Percentiles rank a stretch among this genome's conserved stretches.
phyloP scores from a whole-genome alignment of 495 filamentous ascomycete genomes.

The Xanthoparmelia taractica region DNA sequence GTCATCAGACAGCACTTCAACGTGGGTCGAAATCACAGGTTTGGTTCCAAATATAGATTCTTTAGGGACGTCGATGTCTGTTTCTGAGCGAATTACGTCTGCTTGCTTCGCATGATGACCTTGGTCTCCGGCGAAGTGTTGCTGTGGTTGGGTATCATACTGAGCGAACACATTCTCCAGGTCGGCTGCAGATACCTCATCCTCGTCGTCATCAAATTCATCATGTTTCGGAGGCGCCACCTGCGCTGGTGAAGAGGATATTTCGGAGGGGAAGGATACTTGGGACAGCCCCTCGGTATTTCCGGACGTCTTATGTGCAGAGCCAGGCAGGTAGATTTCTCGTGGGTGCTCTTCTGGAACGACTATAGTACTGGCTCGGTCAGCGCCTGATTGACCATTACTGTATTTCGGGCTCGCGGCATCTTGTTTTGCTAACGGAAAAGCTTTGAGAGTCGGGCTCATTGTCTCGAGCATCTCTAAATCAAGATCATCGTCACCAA shows the following conservation, averaged over 20 bases:
- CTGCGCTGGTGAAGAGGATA: slow-evolving; percentile 20
- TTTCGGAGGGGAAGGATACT: slow-evolving; percentile 1
- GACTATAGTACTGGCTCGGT: background rate
- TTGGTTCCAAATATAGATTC: slow-evolving; percentile 5
- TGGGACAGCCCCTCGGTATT: slow-evolving; percentile 4
- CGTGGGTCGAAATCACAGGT: slow-evolving; percentile 10
- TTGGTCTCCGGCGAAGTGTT: background rate
- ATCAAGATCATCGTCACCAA: slow-evolving; percentile 55
- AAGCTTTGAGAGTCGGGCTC: slow-evolving; percentile 22
- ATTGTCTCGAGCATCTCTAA: slow-evolving; percentile 45
- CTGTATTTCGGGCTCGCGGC: background rate
- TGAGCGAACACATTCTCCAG: slow-evolving; percentile 49
- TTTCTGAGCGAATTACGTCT: background rate
- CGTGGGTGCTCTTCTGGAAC: background rate
- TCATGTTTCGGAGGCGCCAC: slow-evolving; percentile 36
- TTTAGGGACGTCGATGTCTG: background rate
- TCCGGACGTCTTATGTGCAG: background rate
- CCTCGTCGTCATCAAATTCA: slow-evolving; percentile 54
- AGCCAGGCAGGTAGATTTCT: background rate
- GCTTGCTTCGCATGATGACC: background rate
- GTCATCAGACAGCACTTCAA: slow-evolving; percentile 36
- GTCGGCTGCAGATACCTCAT: slow-evolving; percentile 43
- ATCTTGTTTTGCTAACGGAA: too few relatives aligned
- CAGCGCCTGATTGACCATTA: background rate
- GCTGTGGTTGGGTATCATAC: slow-evolving; percentile 38